Conservation (phyloP, 768 basidiomycete species). For the Podaxis sp. region DNA sequence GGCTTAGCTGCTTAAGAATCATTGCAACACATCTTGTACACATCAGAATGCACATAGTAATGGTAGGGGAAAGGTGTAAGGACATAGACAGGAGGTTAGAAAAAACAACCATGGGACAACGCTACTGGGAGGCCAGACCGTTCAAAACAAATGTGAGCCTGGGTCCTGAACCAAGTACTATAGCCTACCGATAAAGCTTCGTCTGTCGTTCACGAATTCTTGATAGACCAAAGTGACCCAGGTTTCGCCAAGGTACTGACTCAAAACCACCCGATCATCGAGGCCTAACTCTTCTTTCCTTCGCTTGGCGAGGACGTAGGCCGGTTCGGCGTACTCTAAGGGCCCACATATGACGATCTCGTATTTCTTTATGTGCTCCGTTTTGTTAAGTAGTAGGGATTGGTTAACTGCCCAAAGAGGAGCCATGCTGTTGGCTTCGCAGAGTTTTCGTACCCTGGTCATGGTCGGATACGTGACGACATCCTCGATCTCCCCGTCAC, state of each 20-base stretch:
- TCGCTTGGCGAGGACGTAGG: not conserved
- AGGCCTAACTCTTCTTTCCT: constrained; percentile 9
- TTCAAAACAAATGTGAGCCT: not conserved
- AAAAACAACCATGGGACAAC: not conserved
- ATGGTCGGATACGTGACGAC: constrained; percentile 24
- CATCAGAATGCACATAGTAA: not conserved
- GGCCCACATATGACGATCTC: constrained; percentile 21
- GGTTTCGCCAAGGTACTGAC: constrained; percentile 5
- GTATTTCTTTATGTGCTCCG: constrained; percentile 21
- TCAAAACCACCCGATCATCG: constrained; percentile 13
- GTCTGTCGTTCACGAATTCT: constrained; percentile 11
- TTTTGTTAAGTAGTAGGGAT: constrained; percentile 20
- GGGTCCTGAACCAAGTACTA: too few relatives aligned
- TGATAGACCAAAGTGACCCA: constrained; percentile 13
- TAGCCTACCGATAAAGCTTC: not conserved
- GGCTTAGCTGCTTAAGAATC: not conserved
- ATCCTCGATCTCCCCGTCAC: constrained; percentile 29
- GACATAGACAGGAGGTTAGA: not conserved
- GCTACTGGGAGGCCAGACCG: not conserved
- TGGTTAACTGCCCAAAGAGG: constrained; percentile 24
- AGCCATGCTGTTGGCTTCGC: constrained; percentile 16
- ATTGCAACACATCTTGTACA: not conserved
- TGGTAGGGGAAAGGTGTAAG: not conserved
- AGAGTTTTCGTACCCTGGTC: constrained; percentile 23
- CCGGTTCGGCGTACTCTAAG: not conserved